Evolutionary conservation across 768 basidiomycete genomes (phyloP).

Genomic region (Xerocomellus intermedius): DNA sequence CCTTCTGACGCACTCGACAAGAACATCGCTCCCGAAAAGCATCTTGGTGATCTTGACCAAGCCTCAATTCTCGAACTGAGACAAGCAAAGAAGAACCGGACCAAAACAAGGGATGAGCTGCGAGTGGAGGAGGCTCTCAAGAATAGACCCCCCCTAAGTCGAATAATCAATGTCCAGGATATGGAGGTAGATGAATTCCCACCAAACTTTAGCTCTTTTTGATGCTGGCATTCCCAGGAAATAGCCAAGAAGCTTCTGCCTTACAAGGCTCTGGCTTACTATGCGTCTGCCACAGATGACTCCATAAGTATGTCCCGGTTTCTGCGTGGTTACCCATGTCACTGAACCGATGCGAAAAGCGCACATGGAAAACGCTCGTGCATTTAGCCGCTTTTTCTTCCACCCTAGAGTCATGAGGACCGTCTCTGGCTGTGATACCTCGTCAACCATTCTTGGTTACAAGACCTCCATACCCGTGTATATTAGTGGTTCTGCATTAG

Average conservation of each 20-base stretch:
- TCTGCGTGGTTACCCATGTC: constrained; percentile 13
- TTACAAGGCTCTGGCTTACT: constrained; percentile 78
- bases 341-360: constrained; percentile 38
- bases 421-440: constrained; percentile 62
- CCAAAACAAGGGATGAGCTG: constrained; percentile 66
- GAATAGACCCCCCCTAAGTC: constrained; percentile 60
- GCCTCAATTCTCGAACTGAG: constrained; percentile 41
- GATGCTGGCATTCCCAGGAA: constrained; percentile 38
- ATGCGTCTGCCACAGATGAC: constrained; percentile 85
- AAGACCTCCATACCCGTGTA: constrained; percentile 76
- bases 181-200: constrained; percentile 59
- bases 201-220: background rate
- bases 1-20: constrained; percentile 76
- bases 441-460: constrained; percentile 72
- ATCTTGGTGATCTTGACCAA: constrained; percentile 63
- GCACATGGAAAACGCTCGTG: constrained; percentile 65
- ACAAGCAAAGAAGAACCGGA: constrained; percentile 38
- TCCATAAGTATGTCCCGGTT: constrained; percentile 58
- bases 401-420: constrained; percentile 75
- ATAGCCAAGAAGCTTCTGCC: constrained; percentile 73
- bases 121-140: constrained; percentile 61
- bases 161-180: constrained; percentile 74
- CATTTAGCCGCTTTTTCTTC: constrained; percentile 88
- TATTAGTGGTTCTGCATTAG: constrained; percentile 79
- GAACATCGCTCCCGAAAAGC: constrained; percentile 66